Base-by-base conservation (phyloP, 768 basidiomycete species). In the Pilatotrama ljubarskyi region DNA sequence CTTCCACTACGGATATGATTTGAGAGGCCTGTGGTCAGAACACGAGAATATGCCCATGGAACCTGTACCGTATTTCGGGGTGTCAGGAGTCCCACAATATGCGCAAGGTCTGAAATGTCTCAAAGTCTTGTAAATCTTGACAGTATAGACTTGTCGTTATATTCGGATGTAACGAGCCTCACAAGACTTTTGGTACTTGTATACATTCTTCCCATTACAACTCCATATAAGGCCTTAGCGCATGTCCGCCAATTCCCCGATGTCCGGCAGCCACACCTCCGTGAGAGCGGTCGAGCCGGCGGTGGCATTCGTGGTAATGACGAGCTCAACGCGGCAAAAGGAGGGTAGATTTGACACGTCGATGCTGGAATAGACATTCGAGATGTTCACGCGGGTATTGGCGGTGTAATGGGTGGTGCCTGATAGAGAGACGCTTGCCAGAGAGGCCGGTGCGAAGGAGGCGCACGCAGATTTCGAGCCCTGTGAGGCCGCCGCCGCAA, bases 251-350 rank as follows among this genome's bases (percentile, higher is more conserved):
- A 43, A 43, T 43, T 18, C 47, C 49, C 36, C 46, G 55, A 40
- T 40, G 46, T 3, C 68, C 14, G 72, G 72, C n/a, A 73, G 67
- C 72, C 72, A 73, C 5, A 69, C 66, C 42, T 72, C 72, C 4
- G 68, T 60, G 36, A 55, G 51, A 7, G 64, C 62, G 1, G 58
- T 66, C 24, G 61, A 63, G 25, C 64, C 62, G 2, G 68, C 64
- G 17, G 69, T 66, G 0, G 66, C 32, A 20, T 68, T 69, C 7
- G 68, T 70, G 14, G 62, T 66, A 29, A 70, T 59, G n/a, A 55
- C 51, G 14, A 68, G 63, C 51, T 70, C 55, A 11, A 68, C 58
- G n/a, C 68, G 69, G 47, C 69, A 70, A 51, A 70, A 67, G 3
- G 57, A 64, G 20, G 66, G 65, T 9, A 69, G 62, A 15, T 48